Percentiles rank a stretch among this genome's conserved stretches.
Evolutionary conservation across 495 filamentous ascomycete genomes (phyloP).

Genomic region (Aspergillus nidulans): DNA sequence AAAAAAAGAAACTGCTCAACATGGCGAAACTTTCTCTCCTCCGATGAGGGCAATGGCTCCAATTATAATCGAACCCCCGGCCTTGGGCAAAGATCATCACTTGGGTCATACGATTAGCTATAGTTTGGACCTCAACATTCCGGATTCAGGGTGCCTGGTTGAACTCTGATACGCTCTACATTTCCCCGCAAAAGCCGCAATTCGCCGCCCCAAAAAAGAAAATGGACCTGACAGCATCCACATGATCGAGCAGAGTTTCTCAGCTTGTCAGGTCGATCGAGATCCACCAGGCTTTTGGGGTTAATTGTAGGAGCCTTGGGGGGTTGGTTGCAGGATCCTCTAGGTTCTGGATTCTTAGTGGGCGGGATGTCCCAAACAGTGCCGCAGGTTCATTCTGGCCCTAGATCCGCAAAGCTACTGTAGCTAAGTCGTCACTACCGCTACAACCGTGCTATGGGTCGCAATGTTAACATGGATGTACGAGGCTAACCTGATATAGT

Average conservation of each 20-base stretch:
- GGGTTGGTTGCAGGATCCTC: constrained; percentile 14
- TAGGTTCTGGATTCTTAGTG: constrained; percentile 21
- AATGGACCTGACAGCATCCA: constrained; percentile 27
- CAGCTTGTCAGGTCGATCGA: constrained; percentile 21
- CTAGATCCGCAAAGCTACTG: constrained; percentile 17
- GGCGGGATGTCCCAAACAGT: constrained; percentile 14
- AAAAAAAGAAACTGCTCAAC: constrained; percentile 13
- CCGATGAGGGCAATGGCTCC: constrained; percentile 19
- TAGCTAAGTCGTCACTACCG: constrained; percentile 17
- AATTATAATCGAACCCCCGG: constrained; percentile 18
- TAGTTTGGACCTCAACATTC: constrained; percentile 21
- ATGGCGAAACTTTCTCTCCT: constrained; percentile 17
- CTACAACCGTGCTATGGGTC: constrained; percentile 14
- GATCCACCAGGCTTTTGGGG: constrained; percentile 19
- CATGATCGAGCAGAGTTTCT: constrained; percentile 25
- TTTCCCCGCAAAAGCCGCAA: constrained; percentile 32
- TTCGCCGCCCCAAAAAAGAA: constrained; percentile 30
- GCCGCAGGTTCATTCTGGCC: constrained; percentile 18
- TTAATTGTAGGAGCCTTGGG: constrained; percentile 8
- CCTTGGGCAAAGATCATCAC: constrained; percentile 21
- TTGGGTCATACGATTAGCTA: constrained; percentile 28
- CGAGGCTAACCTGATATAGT: constrained; percentile 16
- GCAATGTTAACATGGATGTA: constrained; percentile 12
- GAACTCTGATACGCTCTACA: constrained; percentile 24
- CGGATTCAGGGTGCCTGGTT: constrained; percentile 19